Evolutionary conservation across 139 green algal genomes (phyloP), one percentile per base, ranked within the genome.

Genomic region (Bryopsis sp.): DNA sequence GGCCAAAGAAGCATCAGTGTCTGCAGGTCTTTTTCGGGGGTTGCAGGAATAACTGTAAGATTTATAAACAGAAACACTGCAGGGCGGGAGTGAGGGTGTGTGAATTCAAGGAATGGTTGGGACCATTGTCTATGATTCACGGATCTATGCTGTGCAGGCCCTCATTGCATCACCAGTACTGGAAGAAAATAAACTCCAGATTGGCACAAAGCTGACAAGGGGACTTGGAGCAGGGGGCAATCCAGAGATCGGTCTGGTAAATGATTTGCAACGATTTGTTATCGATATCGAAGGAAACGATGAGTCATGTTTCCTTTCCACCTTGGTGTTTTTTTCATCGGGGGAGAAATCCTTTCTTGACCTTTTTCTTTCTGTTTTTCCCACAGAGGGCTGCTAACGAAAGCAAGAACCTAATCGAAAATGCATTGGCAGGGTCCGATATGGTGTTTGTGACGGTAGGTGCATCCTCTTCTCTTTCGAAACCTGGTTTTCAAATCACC

Each of bases 391-490:
- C 88, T 31, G 88, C 88, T 8, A 74, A 84, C 58, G 89, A 95
- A 72, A 90, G 80, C 74, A 81, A 74, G 48, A 74, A 76, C 4
- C 72, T 72, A 8, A 79, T 97, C n/a, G 74, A 90, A 59, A 64
- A 60, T 3, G 85, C 83, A 3, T 75, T 97, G 11, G 19, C 48
- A 6, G 88, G 88, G 1, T 79, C 92, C 0, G 92, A 97, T 77
- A 94, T 97, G 88, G 90, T 97, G 1, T 96, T 96, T 75, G 86
- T 97, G 24, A 97, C 91, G 50, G 88, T 89, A 48, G 70, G 82
- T 35, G 11, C 7, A 2, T n/a, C 54, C 7, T 7, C 31, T 7
- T 32, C 37, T 7, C 31, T 64, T 29, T 64, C 54, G 3, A 19
- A 35, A 4, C 8, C 58, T 65, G 6, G 58, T 2, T 6, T 68